Evolutionary conservation across 768 basidiomycete species (phyloP), one percentile per base, ranked within the genome.

Genomic region (Udeniomyces megalosporus): DNA sequence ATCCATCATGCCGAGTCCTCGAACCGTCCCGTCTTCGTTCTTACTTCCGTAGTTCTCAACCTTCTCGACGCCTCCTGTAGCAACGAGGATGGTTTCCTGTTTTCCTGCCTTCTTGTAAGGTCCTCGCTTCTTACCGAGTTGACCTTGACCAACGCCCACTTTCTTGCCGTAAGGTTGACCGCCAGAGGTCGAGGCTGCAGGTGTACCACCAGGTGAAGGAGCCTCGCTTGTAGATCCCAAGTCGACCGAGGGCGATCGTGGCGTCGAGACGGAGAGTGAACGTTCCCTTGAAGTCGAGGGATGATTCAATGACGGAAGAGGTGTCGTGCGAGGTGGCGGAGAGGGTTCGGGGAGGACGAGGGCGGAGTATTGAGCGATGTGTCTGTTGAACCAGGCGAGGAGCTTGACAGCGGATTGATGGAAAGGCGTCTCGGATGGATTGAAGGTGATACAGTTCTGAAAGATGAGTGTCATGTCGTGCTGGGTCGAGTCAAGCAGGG

Each of bases 381-480:
- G 62, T 20, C 45, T 44, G 34, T 58, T 55, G 38, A 58, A 32
- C 62, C 62, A 63, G n/a, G 28, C 31, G 11, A 32, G 29, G 31
- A 63, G 55, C 57, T 63, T 63, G 62, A 12, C 45, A 12, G 62
- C 62, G 46, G 53, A 52, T 15, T 51, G 55, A 29, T 42, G 29
- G 24, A 63, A 63, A 34, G 56, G 56, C 10, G 88, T 88, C n/a
- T 85, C 85, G 26, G 82, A 78, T 7, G 90, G 90, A 68, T 99
- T 97, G 78, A 93, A 99, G 1, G 80, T 75, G 72, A 86, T 84
- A 71, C 92, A 96, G 72, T 99, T 99, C 53, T 83, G 80, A 69
- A 95, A 85, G 85, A 97, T 91, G 64, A 92, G 77, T 73, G 84
- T 86, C 77, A 96, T 86, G 74, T 99, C 95, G 45, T 83, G 81